Evolutionary conservation across 1,284 basidiomycete genomes (phyloP).

Genomic region (Sanghuangporus weigelae): DNA sequence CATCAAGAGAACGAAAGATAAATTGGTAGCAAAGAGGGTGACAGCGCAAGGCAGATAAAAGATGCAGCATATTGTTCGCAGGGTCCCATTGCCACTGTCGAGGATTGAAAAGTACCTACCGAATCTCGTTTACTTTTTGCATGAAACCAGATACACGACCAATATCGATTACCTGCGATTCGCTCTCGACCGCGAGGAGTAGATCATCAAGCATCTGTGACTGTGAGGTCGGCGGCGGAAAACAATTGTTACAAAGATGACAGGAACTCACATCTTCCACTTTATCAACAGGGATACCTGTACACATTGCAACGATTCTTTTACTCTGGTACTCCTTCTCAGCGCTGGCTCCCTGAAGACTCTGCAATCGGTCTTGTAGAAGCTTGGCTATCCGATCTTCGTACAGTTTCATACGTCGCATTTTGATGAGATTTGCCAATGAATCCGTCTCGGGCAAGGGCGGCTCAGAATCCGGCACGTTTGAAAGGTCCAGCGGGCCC

Average conservation of each 20-base stretch:
- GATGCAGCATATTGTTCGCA: conserved; percentile 10
- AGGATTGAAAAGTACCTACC: background rate
- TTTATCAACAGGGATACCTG: conserved; percentile 80
- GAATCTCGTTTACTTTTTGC: conserved; percentile 34
- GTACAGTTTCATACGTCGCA: conserved; percentile 79
- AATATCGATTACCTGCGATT: conserved; percentile 80
- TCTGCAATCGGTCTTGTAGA: conserved; percentile 63
- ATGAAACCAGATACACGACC: conserved; percentile 86
- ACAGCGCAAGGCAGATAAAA: background rate
- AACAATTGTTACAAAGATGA: conserved; percentile 12
- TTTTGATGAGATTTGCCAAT: conserved; percentile 54
- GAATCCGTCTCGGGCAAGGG: conserved; percentile 59
- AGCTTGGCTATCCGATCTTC: conserved; percentile 72
- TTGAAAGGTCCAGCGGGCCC: conserved; percentile 51
- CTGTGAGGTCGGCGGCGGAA: conserved; percentile 20
- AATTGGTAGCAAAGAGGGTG: background rate
- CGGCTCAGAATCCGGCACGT: conserved; percentile 61
- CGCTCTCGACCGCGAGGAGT: conserved; percentile 85
- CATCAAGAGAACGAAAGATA: conserved; percentile 3
- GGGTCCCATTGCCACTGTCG: conserved; percentile 1
- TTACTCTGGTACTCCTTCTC: conserved; percentile 88
- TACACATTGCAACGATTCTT: conserved; percentile 87
- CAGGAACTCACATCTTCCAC: conserved; percentile 76
- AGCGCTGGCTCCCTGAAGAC: conserved; percentile 73
- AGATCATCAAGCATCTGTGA: conserved; percentile 82